phyloP scores from a whole-genome alignment of 345 rosid species.

The Stellera chamaejasme region DNA sequence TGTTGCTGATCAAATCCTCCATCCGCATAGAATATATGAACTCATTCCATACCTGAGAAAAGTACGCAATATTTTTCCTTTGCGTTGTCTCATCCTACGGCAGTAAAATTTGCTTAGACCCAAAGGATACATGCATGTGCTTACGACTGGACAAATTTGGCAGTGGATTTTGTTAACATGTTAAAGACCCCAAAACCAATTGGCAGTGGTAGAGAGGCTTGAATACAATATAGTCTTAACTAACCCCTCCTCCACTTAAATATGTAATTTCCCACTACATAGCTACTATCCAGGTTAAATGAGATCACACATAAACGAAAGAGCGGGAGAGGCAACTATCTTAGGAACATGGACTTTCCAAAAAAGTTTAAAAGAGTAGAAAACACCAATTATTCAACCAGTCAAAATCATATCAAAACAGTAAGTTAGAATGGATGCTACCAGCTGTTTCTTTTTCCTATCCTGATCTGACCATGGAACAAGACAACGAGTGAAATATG shows the following conservation, averaged over 20 bases:
- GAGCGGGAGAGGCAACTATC: background rate
- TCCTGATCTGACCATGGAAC: slow-evolving; percentile 44
- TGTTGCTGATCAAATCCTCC: slow-evolving; percentile 80
- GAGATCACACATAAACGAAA: slow-evolving; percentile 1
- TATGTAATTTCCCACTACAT: no score
- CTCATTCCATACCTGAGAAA: slow-evolving; percentile 86
- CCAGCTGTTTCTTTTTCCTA: slow-evolving; percentile 26
- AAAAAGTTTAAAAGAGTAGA: no score
- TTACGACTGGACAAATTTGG: slow-evolving; percentile 1
- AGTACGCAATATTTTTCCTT: slow-evolving; percentile 51
- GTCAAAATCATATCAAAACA: background rate
- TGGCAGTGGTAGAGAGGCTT: background rate
- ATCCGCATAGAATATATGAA: slow-evolving; percentile 74
- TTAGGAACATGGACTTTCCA: no score
- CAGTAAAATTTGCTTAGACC: slow-evolving; percentile 12
- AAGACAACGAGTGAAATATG: slow-evolving; percentile 53
- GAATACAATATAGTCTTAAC: no score
- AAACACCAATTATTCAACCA: no score
- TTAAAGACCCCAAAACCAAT: background rate
- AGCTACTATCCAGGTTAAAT: background rate
- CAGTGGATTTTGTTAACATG: background rate
- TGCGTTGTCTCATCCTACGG: slow-evolving; percentile 48
- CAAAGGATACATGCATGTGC: slow-evolving; percentile 11
- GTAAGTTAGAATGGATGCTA: slow-evolving; percentile 13
- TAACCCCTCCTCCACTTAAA: no score